Conservation (phyloP, 2,329 filamentous ascomycete species). For the Plectosphaerella sp. region DNA sequence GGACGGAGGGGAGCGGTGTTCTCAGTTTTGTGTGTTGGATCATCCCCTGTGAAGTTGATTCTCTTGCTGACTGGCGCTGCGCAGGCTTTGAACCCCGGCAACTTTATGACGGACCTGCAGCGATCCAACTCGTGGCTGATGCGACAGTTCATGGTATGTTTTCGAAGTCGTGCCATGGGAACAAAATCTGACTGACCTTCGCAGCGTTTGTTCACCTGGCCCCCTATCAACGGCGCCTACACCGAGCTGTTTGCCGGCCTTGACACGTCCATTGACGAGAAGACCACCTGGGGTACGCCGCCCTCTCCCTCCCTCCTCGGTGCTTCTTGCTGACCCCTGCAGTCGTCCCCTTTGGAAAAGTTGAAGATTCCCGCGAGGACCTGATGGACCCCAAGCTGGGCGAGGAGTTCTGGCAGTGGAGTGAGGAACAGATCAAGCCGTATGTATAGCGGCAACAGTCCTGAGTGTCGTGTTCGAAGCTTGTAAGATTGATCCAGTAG, state of each 20-base stretch:
- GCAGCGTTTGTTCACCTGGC: background rate
- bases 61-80: background rate
- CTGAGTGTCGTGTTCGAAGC: background rate
- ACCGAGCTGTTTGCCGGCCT: background rate
- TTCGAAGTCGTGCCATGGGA: background rate
- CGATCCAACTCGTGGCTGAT: slow-evolving; percentile 1
- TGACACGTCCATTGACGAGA: background rate
- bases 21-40: background rate
- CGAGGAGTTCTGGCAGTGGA: slow-evolving; percentile 11
- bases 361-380: slow-evolving; percentile 4
- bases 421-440: slow-evolving; percentile 7
- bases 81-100: slow-evolving; percentile 3
- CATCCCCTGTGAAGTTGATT: background rate
- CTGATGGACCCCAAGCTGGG: slow-evolving; percentile 4
- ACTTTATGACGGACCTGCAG: slow-evolving; percentile 7
- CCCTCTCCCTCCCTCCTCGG: background rate
- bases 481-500: background rate
- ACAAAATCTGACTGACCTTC: background rate
- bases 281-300: background rate
- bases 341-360: slow-evolving; percentile 7
- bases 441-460: background rate
- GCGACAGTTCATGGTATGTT: too few relatives aligned
- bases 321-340: background rate
- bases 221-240: background rate
- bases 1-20: slow-evolving; percentile 4